phyloP scores from a whole-genome alignment of 2,329 filamentous ascomycete species.

The Talaromyces verruculosus region DNA sequence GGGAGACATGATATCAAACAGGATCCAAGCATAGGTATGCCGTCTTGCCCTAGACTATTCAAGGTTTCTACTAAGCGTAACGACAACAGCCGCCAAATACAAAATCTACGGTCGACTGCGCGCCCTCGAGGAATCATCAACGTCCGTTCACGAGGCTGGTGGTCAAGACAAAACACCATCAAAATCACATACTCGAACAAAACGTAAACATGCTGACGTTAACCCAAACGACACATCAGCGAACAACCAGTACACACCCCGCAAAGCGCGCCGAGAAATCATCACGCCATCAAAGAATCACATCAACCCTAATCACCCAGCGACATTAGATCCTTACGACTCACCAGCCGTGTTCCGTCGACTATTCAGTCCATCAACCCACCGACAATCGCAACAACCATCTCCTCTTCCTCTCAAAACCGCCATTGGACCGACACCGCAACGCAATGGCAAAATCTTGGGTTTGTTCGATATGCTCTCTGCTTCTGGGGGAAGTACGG shows the following conservation, averaged over 20 bases:
- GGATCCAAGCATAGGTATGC: slow-evolving; percentile 45
- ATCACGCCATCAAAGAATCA: slow-evolving; percentile 40
- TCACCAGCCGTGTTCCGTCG: slow-evolving; percentile 41
- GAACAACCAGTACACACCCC: slow-evolving; percentile 10
- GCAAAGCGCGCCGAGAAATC: slow-evolving; percentile 17
- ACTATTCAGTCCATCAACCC: slow-evolving; percentile 39
- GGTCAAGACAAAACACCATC: slow-evolving; percentile 25
- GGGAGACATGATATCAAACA: slow-evolving; percentile 51
- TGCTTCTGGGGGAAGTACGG: slow-evolving; percentile 39
- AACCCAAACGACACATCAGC: slow-evolving; percentile 23
- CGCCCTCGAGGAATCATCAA: slow-evolving; percentile 32
- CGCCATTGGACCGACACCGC: slow-evolving; percentile 50
- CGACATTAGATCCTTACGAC: slow-evolving; percentile 47
- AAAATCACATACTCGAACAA: slow-evolving; percentile 26
- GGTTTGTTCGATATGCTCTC: slow-evolving; percentile 51
- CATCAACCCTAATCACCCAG: slow-evolving; percentile 33
- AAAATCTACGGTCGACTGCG: slow-evolving; percentile 49
- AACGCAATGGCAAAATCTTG: slow-evolving; percentile 49
- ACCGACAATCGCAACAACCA: slow-evolving; percentile 26
- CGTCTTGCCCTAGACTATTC: not conserved
- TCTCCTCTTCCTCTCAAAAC: slow-evolving; percentile 39
- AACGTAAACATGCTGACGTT: slow-evolving; percentile 37
- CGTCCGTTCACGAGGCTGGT: slow-evolving; percentile 20
- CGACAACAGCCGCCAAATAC: slow-evolving; percentile 46
- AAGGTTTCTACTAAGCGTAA: not conserved